A percentile compares a stretch with the other conserved stretches of the same genome.
phyloP scores from a whole-genome alignment of 345 rosid species.

The Eucalyptus pauciflora region DNA sequence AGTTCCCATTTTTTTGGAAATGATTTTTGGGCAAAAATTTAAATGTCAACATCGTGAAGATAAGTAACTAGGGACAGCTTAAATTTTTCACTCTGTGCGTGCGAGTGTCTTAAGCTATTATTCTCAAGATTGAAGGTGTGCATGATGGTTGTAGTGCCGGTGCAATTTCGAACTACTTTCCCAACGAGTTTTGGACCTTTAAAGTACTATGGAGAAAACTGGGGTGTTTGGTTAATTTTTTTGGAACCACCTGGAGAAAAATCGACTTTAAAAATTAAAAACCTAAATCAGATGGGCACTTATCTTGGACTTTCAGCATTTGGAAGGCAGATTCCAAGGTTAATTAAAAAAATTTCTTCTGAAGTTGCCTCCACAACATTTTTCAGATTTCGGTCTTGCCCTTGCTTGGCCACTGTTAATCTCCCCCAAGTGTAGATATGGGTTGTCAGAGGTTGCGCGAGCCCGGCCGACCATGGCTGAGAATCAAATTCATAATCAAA shows the following conservation, averaged over 20 bases:
- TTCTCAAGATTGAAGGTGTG: not conserved
- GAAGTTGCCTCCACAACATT: not conserved
- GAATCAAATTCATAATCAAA: not conserved
- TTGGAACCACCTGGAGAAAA: fast-evolving
- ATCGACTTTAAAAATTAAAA: not conserved
- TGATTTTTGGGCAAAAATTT: too few relatives aligned
- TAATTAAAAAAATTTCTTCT: not conserved
- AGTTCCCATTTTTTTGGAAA: too few relatives aligned
- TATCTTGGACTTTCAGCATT: not conserved
- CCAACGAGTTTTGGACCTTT: too few relatives aligned
- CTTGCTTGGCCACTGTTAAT: not conserved
- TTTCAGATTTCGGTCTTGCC: not conserved
- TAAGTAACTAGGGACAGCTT: too few relatives aligned
- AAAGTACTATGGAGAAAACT: not conserved
- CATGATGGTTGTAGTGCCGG: too few relatives aligned
- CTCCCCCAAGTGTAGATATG: not conserved
- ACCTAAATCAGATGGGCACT: fast-evolving
- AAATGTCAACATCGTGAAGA: too few relatives aligned
- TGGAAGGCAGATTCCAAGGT: fast-evolving
- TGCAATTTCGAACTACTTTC: not conserved
- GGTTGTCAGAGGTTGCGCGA: not conserved
- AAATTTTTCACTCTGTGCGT: too few relatives aligned
- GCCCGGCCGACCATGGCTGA: not conserved
- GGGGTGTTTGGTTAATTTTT: too few relatives aligned
- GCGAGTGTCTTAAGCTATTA: not conserved